Percentiles rank a stretch among this genome's conserved stretches.
Conservation (phyloP, 306 rosid species). For the Cucurbita maxima region DNA sequence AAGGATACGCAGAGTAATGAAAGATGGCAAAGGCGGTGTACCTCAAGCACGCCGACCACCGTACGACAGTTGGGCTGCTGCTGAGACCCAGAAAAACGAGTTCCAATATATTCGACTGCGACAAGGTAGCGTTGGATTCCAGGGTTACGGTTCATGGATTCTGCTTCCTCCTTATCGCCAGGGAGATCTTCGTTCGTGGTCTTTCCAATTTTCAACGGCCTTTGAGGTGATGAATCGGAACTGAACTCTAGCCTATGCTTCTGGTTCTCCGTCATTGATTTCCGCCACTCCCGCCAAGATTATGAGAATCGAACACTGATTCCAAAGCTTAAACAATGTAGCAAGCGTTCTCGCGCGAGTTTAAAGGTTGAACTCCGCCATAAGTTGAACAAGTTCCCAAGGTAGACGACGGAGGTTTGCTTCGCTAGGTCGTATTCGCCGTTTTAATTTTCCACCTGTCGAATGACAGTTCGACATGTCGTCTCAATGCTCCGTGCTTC, state of each 20-base stretch:
- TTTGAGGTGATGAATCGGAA: conserved; percentile 17
- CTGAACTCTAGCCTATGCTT: conserved; percentile 27
- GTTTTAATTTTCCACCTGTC: neutral
- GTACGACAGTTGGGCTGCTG: conserved; percentile 64
- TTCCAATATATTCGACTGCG: conserved; percentile 77
- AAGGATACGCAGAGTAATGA: neutral
- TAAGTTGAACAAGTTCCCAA: neutral
- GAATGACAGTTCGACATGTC: neutral
- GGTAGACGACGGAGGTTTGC: neutral
- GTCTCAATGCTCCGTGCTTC: neutral
- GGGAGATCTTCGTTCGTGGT: conserved; percentile 4
- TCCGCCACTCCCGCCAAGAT: conserved; percentile 9
- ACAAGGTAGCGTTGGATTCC: conserved; percentile 61
- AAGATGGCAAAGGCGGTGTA: neutral
- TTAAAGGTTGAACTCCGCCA: neutral
- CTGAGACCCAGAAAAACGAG: conserved; percentile 85
- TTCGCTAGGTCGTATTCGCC: neutral
- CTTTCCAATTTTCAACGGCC: conserved; percentile 46
- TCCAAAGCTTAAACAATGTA: neutral
- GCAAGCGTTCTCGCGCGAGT: neutral
- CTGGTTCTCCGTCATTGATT: conserved; percentile 29
- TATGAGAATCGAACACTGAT: neutral
- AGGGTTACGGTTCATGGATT: conserved; percentile 31
- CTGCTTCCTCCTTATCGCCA: conserved; percentile 13
- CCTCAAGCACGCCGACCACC: conserved; percentile 81